Evolutionary conservation across 148 eudicot species (phyloP), one percentile per base, ranked within the genome.

Genomic region (Camellia lanceoleosa): DNA sequence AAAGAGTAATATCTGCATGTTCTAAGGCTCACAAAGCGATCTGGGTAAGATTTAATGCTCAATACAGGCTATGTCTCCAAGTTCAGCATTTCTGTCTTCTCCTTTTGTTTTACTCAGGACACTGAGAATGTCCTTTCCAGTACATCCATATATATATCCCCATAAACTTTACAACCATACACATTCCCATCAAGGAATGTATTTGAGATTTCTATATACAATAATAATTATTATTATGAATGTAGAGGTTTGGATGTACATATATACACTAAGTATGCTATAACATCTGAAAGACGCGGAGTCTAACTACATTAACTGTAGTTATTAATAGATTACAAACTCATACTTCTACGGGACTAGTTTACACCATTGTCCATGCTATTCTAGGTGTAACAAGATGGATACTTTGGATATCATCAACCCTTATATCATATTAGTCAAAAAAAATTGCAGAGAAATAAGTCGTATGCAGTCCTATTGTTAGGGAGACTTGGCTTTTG

Each of bases 1-100:
- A 61, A 77, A 76, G 76, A 79, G 7, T 55, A 8, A 38, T 55
- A 16, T 18, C 30, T 61, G 80, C 86, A 81, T 81, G 86, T 81
- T 86, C 88, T 55, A 64, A 68, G 86, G 86, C 84, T 83, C 84
- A 86, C 61, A 80, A 73, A 72, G 82, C 77, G 54, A 80, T 80
- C 82, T 19, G 71, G 52, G 72, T 64, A 49, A 47, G 15, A 43
- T 19, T 79, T 8, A 44, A 42, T 51, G 65, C 72, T 52, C 66
- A 73, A 65, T 65, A 63, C 74, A 68, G 74, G 23, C 23, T 23
- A 23, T 23, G 23, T n/a, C n/a, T 23, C 63, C 46, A 56, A 82
- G 67, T 77, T 61, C 71, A 42, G 52, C 74, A 43, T 72, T 10
- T 68, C 23, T 74, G 65, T 80, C 41, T 83, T 79, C 78, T 74